Percentiles rank a stretch among this genome's conserved stretches.
Evolutionary conservation across 106 monocot genomes (phyloP).

Genomic region (Gastrodia elata): DNA sequence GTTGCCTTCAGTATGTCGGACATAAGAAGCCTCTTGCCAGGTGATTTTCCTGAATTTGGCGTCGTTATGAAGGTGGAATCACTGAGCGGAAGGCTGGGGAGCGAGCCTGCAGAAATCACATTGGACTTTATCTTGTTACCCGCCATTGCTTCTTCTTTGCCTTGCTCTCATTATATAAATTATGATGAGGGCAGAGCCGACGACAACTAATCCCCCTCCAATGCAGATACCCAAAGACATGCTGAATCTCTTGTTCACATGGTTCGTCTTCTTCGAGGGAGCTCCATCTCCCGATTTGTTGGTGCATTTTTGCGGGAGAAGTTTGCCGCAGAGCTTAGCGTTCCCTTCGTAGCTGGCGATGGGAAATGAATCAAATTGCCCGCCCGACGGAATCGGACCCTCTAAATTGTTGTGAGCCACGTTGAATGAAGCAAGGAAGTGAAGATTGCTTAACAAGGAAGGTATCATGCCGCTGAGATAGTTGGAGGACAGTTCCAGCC

Average conservation of each 20-base stretch:
- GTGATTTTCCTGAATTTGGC: neutral
- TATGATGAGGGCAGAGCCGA: neutral
- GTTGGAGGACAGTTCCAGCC: slow-evolving; percentile 7
- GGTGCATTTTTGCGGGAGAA: neutral
- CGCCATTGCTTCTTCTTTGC: neutral
- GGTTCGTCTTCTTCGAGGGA: neutral
- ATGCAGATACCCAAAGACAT: slow-evolving; percentile 1
- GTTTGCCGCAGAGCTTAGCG: slow-evolving; percentile 1
- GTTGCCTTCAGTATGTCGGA: slow-evolving; percentile 8
- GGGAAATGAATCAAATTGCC: slow-evolving; percentile 7
- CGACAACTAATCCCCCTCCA: neutral
- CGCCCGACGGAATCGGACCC: slow-evolving; percentile 5
- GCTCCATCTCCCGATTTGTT: neutral
- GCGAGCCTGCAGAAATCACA: neutral
- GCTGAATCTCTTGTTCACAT: neutral
- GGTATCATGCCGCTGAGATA: slow-evolving; percentile 11
- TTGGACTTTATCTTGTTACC: neutral
- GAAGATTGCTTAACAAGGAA: slow-evolving; percentile 5
- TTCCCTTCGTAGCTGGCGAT: slow-evolving; percentile 9
- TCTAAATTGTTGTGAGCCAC: slow-evolving; percentile 8
- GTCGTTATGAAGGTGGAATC: neutral
- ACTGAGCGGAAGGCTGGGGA: neutral
- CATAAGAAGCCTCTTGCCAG: neutral
- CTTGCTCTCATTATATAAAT: neutral
- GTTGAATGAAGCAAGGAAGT: slow-evolving; percentile 5